Percentiles rank a stretch among this genome's conserved stretches.
These are phyloP conservation scores for Acanthamoeba lenticulata DNA, from an alignment of 208 protist genomes.

Conservation along the genomic window DNA sequence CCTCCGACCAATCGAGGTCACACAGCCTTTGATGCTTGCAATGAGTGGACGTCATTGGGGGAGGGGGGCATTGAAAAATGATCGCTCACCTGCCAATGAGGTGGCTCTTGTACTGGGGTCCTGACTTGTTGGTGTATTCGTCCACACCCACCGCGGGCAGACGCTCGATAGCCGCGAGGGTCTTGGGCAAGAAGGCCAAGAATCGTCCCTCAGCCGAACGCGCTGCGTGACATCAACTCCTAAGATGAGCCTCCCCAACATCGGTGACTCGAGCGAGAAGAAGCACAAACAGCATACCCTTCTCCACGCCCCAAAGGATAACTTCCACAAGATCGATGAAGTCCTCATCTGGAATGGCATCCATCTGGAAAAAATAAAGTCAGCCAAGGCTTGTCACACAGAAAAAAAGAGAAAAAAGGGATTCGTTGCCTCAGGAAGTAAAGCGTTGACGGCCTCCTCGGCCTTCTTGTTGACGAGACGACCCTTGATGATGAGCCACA, in stretches of 20 bases:
- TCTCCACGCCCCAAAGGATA: constrained; percentile 48
- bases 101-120: constrained; percentile 50
- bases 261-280: not conserved
- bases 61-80: not conserved
- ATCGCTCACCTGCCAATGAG: constrained; percentile 24
- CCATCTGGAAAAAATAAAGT: not conserved
- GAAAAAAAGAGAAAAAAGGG: too few species aligned
- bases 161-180: constrained; percentile 34
- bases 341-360: constrained; percentile 29
- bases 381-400: not conserved
- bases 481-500: constrained; percentile 62
- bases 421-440: not conserved
- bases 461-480: constrained; percentile 32
- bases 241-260: not conserved
- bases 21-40: not conserved
- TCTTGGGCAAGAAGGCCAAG: constrained; percentile 52
- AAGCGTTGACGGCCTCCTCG: constrained; percentile 24
- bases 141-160: constrained; percentile 35
- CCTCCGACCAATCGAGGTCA: constrained; percentile 17
- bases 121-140: constrained; percentile 39
- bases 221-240: too few species aligned
- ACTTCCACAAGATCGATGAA: constrained; percentile 42
- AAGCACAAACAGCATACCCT: not conserved
- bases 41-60: not conserved
- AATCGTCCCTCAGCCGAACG: constrained; percentile 41